Conservation (phyloP, 2,329 filamentous ascomycete species). For the Epichloe aotearoae region DNA sequence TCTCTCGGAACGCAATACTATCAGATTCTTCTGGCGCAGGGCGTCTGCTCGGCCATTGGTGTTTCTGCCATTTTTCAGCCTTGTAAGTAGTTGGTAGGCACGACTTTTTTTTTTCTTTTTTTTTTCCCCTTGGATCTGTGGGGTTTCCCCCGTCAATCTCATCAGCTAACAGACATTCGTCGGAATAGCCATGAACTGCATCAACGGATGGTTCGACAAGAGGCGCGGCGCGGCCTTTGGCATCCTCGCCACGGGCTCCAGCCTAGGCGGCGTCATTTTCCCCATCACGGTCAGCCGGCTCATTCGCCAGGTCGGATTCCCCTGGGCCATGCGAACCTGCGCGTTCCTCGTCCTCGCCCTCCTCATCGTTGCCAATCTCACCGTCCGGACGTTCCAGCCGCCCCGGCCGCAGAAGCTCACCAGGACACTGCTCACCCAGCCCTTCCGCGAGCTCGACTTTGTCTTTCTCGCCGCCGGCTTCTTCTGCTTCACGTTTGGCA, state of each 20-base stretch:
- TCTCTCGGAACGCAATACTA: conserved; percentile 26
- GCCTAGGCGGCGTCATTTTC: conserved; percentile 20
- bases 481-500: conserved; percentile 19
- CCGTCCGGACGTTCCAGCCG: conserved; percentile 10
- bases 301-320: conserved; percentile 17
- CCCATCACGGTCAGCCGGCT: conserved; percentile 20
- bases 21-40: conserved; percentile 22
- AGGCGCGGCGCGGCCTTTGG: conserved; percentile 14
- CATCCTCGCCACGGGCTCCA: conserved; percentile 14
- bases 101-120: not conserved
- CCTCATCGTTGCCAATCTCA: conserved; percentile 18
- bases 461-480: conserved; percentile 14
- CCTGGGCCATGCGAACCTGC: conserved; percentile 21
- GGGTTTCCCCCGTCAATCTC: too few relatives aligned
- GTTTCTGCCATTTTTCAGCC: conserved; percentile 16
- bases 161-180: not conserved
- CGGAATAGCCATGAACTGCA: conserved; percentile 10
- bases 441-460: conserved; percentile 17
- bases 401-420: conserved; percentile 8
- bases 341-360: conserved; percentile 13
- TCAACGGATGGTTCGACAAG: conserved; percentile 14
- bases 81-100: conserved; percentile 1
- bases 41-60: conserved; percentile 18
- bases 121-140: not conserved
- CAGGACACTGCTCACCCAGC: conserved; percentile 13